Conservation (phyloP, 352 stramenopile species). For the Blastocystis sp. region DNA sequence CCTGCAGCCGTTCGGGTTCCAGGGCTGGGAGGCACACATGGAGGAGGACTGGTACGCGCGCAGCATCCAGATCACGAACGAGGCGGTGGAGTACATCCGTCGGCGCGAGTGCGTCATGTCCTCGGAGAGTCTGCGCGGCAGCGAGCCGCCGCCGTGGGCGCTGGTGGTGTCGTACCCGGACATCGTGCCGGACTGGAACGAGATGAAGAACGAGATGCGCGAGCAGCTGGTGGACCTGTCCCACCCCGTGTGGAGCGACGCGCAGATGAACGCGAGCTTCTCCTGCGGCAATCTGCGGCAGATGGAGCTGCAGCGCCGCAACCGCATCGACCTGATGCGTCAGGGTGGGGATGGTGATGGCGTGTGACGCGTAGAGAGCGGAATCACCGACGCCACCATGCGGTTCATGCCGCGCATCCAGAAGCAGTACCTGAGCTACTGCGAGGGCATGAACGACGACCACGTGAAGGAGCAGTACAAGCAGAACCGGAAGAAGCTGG, state of each 20-base stretch:
- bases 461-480: not conserved
- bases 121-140: constrained; percentile 38
- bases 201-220: not conserved
- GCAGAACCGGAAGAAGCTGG: constrained; percentile 23
- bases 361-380: not conserved
- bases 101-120: constrained; percentile 32
- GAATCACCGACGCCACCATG: not conserved
- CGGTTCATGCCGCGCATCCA: not conserved
- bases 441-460: not conserved
- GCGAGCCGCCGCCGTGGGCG: constrained; percentile 53
- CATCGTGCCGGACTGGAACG: constrained; percentile 11
- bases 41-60: constrained; percentile 26
- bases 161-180: constrained; percentile 47
- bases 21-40: constrained; percentile 44
- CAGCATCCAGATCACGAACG: constrained; percentile 42
- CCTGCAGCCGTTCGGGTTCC: constrained; percentile 60
- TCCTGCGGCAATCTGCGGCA: constrained; percentile 32
- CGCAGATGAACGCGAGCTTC: not conserved
- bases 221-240: not conserved
- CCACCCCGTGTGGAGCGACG: not conserved
- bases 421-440: constrained; percentile 2
- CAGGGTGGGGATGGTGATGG: not conserved
- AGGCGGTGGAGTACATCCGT: constrained; percentile 51
- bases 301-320: not conserved
- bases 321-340: not conserved